Evolutionary conservation across 2,329 filamentous ascomycete species (phyloP), one percentile per base, ranked within the genome.

Genomic region (Xylariaceae sp.): DNA sequence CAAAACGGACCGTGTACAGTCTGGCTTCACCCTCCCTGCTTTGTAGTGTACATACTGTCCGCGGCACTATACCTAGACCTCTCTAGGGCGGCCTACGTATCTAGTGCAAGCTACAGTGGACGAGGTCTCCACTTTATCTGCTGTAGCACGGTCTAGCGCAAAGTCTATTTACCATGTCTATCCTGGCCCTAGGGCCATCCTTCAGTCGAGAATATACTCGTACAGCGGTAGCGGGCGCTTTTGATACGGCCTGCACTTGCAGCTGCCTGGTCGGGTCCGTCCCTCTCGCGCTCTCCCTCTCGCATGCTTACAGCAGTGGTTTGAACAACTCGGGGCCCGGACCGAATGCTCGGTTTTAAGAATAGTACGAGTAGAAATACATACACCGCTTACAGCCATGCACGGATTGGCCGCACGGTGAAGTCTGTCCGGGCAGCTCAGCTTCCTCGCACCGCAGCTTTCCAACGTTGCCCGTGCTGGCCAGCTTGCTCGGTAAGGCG

Each of bases 101-200:
- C 42, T n/a, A 45, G 11, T 45, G 5, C 13, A n/a, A 13, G 42
- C 42, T 15, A 45, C 42, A 30, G 23, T 30, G 23, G 10, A 45
- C 42, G 42, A 45, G 10, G 13, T 45, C 42, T n/a, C 42, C 42
- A 45, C 42, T 45, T 45, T n/a, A 13, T 45, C 42, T 13, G 55
- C 34, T 34, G 45, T 64, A 62, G 62, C 57, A 57, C 51, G 9
- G 39, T 61, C 55, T 66, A 65, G 64, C 57, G 64, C 48, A 65
- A 66, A 66, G 63, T 70, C 62, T 67, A 69, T 68, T 66, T 64
- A 56, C 42, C 18, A 52, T 48, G 18, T 47, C 53, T 30, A 56
- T 65, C 67, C 66, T 62, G 65, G 65, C 53, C 30, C 13, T 34
- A 8, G 39, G 37, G 49, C 51, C 51, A 30, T 56, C 53, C 35